Evolutionary conservation across 306 rosid genomes (phyloP), one percentile per base, ranked within the genome.

Genomic region (Begonia loranthoides): DNA sequence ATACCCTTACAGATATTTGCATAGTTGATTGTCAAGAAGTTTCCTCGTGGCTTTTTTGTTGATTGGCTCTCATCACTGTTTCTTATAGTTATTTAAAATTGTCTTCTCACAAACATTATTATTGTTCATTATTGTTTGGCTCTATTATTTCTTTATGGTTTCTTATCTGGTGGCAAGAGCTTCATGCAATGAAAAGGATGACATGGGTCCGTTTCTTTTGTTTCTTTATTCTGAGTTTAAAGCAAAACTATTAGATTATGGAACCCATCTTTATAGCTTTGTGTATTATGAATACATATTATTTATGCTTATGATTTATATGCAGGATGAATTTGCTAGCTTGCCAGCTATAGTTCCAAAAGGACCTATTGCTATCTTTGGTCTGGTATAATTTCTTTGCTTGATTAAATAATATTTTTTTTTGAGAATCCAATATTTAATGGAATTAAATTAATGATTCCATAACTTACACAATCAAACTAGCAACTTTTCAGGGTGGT

Each of bases 361-460:
- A 53, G 95, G 97, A 58, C 95, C 97, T 65, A 69, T 90, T 58
- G 90, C 95, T 64, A 76, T 90, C 70, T 68, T 90, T 63, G 95
- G 97, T 57, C 73, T 90, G 95, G 97, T 85, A 77, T 69, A 49
- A 38, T 49, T 59, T 9, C 16, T 50, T 40, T 28, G 36, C 48
- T 49, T 33, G 34, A 59, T 19, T 34, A 49, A n/a, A 28, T 34
- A 16, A 15, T 11, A 16, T 12, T 21, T 44, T 48, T 66, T 40
- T 44, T 57, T 9, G 15, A 66, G 21, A 41, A 47, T 15, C 36
- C n/a, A 22, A 44, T 39, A 46, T 47, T 13, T 14, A 39, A 53
- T 38, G 49, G 36, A 54, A 28, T 43, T 51, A 63, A 56, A 21
- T 16, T 12, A 6, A 40, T 58, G 54, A 51, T 36, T 45, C 65